phyloP scores from a whole-genome alignment of 768 basidiomycete species.

The Naganishia friedmannii region DNA sequence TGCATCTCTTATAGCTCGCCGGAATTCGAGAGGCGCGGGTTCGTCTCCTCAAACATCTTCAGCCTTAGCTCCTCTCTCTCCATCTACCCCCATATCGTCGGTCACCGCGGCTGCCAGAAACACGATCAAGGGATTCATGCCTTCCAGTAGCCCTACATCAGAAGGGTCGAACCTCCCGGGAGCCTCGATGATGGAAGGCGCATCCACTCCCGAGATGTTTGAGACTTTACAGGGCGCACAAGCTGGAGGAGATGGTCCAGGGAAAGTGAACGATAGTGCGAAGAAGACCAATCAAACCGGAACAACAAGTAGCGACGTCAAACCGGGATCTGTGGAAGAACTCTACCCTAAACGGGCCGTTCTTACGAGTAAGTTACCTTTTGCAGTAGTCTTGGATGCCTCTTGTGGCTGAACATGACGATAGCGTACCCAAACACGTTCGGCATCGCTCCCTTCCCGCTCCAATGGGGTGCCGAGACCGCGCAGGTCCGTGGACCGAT shows the following conservation, averaged over 20 bases:
- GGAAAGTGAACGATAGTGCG: not conserved
- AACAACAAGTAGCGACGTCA: not conserved
- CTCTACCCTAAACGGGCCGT: constrained; percentile 17
- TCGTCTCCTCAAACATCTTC: constrained; percentile 3
- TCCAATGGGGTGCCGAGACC: constrained; percentile 72
- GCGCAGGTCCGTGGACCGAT: constrained; percentile 67
- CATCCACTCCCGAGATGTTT: constrained; percentile 15
- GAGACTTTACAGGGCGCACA: constrained; percentile 13
- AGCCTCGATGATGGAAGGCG: not conserved
- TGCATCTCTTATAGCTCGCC: not conserved
- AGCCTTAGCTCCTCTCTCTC: not conserved
- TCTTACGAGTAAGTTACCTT: constrained; percentile 2
- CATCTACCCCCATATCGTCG: not conserved
- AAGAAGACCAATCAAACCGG: not conserved
- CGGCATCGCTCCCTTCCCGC: constrained; percentile 60
- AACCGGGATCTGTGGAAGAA: constrained; percentile 8
- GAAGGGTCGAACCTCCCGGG: not conserved
- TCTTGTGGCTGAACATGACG: not conserved
- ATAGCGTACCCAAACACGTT: constrained; percentile 10
- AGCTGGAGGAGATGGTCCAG: constrained; percentile 11
- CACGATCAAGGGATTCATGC: constrained; percentile 17
- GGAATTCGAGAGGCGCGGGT: not conserved
- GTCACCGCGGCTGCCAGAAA: not conserved
- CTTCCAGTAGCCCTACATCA: not conserved
- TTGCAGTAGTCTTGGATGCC: not conserved